phyloP scores from a whole-genome alignment of 1,284 basidiomycete species.

The Flammula alnicola region DNA sequence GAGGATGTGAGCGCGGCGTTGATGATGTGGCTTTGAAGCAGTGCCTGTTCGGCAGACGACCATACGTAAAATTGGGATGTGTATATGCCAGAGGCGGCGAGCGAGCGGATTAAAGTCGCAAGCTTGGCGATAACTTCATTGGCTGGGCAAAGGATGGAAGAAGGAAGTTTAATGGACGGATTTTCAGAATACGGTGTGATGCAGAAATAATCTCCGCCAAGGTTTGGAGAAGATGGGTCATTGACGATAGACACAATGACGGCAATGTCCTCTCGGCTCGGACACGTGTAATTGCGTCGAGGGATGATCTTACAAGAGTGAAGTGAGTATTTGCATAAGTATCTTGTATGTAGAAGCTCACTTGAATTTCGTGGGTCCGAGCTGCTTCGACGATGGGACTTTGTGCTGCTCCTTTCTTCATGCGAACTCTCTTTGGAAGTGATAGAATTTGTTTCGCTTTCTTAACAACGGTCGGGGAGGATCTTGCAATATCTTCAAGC shows the following conservation, averaged over 20 bases:
- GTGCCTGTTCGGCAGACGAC: constrained; percentile 41
- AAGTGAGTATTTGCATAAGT: neutral
- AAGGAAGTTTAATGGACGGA: constrained; percentile 19
- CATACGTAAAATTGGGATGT: constrained; percentile 51
- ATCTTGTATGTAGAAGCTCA: constrained; percentile 11
- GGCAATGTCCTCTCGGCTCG: constrained; percentile 47
- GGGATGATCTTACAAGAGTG: constrained; percentile 39
- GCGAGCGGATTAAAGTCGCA: constrained; percentile 37
- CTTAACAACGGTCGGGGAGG: constrained; percentile 48
- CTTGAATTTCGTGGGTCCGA: constrained; percentile 35
- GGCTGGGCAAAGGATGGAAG: constrained; percentile 30
- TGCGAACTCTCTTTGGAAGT: constrained; percentile 34
- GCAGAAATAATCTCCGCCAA: constrained; percentile 38
- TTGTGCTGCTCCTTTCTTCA: constrained; percentile 5
- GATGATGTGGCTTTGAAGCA: constrained; percentile 46
- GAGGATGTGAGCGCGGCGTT: constrained; percentile 42
- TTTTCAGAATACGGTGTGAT: constrained; percentile 38
- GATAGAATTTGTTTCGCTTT: constrained; percentile 47
- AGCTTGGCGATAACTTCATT: constrained; percentile 40
- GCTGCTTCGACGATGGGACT: constrained; percentile 48
- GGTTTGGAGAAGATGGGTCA: constrained; percentile 41
- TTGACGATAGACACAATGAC: constrained; percentile 45
- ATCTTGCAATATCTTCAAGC: constrained; percentile 42
- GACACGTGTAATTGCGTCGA: constrained; percentile 46
- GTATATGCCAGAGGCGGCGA: constrained; percentile 27